Base-by-base conservation (phyloP, 441 rosid species). In the Gossypium davidsonii region DNA sequence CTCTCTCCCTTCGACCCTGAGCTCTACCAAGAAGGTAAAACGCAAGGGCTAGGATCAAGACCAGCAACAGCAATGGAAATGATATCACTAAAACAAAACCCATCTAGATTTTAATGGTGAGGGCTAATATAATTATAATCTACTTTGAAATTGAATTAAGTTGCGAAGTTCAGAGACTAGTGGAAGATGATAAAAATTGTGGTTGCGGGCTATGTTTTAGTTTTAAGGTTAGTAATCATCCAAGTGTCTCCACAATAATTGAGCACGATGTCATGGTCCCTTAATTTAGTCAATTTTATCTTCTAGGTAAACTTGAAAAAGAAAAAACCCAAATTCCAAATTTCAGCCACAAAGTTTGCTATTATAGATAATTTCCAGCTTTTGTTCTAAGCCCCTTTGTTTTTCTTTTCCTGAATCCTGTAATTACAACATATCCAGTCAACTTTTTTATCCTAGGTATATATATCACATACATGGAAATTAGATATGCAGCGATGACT, bases 21-120 rank as follows among this genome's bases (percentile, higher is more conserved):
- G 74, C 73, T 62, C 85, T 74, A 2, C 90, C 90, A 0, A 85
- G n/a, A 31, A 88, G 82, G 80, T 79, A 88, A 73, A 78, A 81
- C 0, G 76, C 80, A 31, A 88, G 76, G 2, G 83, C 87, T 53
- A 86, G 72, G 20, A 88, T 79, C 76, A 86, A 44, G 26, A 88
- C 31, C 49, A 88, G 80, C 73, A 88, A 4, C 52, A 88, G 75
- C 71, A 69, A 34, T 0, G 90, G 81, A 14, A 85, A 66, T 0
- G 92, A 85, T 18, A 85, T 68, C 73, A 78, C 81, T 0, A 83
- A 3, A 8, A 84, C 53, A 69, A 61, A 76, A 1, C 83, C 86
- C 89, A 88, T 85, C 34, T 11, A 44, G 20, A 21, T 21, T 44
- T 44, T 17, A 44, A 65, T 65, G 70, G 42, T 34, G 39, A 34